Evolutionary conservation across 1,284 basidiomycete species (phyloP), one percentile per base, ranked within the genome.

Genomic region (Wallemia hederae): DNA sequence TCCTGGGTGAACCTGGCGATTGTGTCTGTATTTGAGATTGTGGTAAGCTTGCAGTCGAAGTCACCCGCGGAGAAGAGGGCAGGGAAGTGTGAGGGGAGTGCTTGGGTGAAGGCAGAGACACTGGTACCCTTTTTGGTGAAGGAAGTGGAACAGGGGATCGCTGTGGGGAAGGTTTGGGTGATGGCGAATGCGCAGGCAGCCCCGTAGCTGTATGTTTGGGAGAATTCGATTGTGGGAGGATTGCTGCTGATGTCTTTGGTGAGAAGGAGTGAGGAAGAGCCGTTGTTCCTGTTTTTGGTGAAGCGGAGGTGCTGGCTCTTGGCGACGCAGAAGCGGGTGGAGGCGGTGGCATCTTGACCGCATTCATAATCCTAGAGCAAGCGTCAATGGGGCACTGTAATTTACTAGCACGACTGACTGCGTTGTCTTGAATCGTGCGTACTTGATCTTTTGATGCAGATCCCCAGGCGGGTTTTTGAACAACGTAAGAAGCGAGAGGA

Each of bases 401-500:
- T 9, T 61, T n/a, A 28, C 25, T 28, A 24, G 1, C 29, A 9
- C 24, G 27, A 62, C 1, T 15, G 2, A 70, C 70, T 58, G 72
- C 70, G 28, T 64, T 60, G 28, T 70, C 66, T 9, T 68, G 55
- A 11, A 67, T 63, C 56, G 56, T n/a, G 56, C 56, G 24, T 58
- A 58, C 27, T 58, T 58, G 5, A 58, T 11, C n/a, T 58, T 58
- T 15, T 58, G 25, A 5, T 58, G 56, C 24, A 58, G 24, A 28
- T 58, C 56, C 11, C 25, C 25, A 7, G 56, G 56, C 24, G 71
- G 66, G 63, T 77, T 75, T 27, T 81, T 80, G 68, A 90, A 91
- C 14, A 81, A 78, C 60, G 76, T 78, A 60, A 92, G 76, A 58
- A 89, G 71, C 69, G 92, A 85, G 33, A 90, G 76, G 70, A 91